These are phyloP conservation scores for Sphagnum fallax DNA, from an alignment of 228 moss, liverwort and hornwort genomes.

Conservation along the genomic window DNA sequence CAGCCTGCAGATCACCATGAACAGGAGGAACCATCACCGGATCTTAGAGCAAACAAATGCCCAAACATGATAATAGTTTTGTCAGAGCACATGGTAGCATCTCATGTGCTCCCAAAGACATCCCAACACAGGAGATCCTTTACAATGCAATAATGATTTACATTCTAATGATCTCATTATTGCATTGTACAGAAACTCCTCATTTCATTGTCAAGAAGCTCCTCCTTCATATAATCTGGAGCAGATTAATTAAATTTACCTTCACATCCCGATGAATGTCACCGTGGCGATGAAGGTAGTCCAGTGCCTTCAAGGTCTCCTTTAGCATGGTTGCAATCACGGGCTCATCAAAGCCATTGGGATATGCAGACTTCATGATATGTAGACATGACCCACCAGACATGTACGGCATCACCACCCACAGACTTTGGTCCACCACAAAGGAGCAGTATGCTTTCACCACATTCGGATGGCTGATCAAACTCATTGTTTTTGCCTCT, in stretches of 20 bases:
- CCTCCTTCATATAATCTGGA: too few relatives aligned
- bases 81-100: too few relatives aligned
- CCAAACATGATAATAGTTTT: too few relatives aligned
- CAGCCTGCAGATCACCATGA: slow-evolving; percentile 37
- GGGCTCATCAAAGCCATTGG: slow-evolving; percentile 94
- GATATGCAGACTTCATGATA: slow-evolving; percentile 87
- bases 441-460: slow-evolving; percentile 97
- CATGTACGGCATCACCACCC: slow-evolving; percentile 99
- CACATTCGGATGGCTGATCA: slow-evolving; percentile 91
- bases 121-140: too few relatives aligned
- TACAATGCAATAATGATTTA: too few relatives aligned
- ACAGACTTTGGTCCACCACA: slow-evolving; percentile 73
- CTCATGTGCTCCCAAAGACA: too few relatives aligned
- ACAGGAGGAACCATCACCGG: too few relatives aligned
- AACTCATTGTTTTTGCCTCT: slow-evolving; percentile 96
- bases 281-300: slow-evolving; percentile 94
- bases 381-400: slow-evolving; percentile 94
- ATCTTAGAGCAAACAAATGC: too few relatives aligned
- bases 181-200: too few relatives aligned
- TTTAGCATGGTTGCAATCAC: slow-evolving; percentile 92
- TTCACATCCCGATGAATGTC: slow-evolving; percentile 98
- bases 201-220: too few relatives aligned
- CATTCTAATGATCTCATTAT: too few relatives aligned
- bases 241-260: slow-evolving; percentile 13
- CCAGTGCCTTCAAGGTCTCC: slow-evolving; percentile 85